Base-by-base conservation (phyloP, 208 protist genomes). In the Leishmania mexicana region DNA sequence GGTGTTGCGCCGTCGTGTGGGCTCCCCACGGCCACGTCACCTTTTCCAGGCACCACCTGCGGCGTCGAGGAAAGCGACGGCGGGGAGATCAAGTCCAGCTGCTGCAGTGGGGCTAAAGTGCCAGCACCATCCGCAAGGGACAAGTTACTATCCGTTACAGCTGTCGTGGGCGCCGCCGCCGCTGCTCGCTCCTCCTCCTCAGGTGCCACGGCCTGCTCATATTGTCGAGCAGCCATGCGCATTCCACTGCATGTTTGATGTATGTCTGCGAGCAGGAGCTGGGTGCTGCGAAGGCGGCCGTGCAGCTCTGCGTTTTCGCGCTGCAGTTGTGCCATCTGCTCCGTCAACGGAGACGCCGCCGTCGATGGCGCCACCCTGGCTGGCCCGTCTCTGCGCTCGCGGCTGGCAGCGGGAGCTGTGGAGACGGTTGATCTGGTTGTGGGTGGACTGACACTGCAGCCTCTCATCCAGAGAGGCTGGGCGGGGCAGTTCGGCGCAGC, bases 181-280 rank as follows among this genome's bases (percentile, higher is more conserved):
- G 47, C 72, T 24, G 53, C 21, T 45, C 5, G 2, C 53, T 65
- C 5, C 24, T 21, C 21, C 35, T 40, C 15, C 57, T 78, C 35
- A 35, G 81, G n/a, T 2, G 54, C 71, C 2, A 75, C 21, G 10
- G 77, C 77, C 15, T 67, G 71, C 75, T 76, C 78, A 31, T 78
- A 83, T 58, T 80, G 78, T 68, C 15, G 51, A 31, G 83, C 57
- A 2, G 83, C 83, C 62, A 57, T n/a, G 24, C 49, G 11, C 45
- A 86, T 45, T 8, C 45, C 67, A 4, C 65, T 75, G 40, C 78
- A 83, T 17, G 83, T 49, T 11, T 79, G 57, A 4, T 64, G 17
- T 21, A 86, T 79, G 51, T 62, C 78, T 31, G 45, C 67, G 17
- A 86, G 35, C 11, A 64, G 40, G 4, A 42, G 31, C 11, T 80